phyloP scores from a whole-genome alignment of 192 early-diverging fungal species.

The Coemansia sp. region DNA sequence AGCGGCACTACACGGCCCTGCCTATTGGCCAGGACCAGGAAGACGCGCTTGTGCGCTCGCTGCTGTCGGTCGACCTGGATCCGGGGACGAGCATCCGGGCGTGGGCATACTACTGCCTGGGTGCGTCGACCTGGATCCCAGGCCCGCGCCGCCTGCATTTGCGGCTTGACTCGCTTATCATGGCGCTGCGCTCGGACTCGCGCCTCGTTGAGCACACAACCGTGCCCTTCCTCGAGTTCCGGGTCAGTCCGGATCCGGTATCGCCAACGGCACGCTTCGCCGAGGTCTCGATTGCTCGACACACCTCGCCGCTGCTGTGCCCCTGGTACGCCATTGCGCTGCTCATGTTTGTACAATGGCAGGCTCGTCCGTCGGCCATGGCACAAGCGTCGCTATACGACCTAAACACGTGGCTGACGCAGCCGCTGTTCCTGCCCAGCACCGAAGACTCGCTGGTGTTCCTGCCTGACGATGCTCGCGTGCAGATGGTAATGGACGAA shows the following conservation, averaged over 20 bases:
- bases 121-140: constrained; percentile 44
- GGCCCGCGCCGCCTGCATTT: constrained; percentile 41
- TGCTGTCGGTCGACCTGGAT: constrained; percentile 20
- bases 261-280: constrained; percentile 35
- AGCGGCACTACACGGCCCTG: constrained; percentile 36
- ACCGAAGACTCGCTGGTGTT: constrained; percentile 42
- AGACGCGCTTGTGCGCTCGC: constrained; percentile 28
- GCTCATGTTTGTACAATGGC: constrained; percentile 45
- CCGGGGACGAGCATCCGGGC: constrained; percentile 27
- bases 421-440: constrained; percentile 42
- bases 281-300: constrained; percentile 42
- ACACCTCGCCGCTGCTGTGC: constrained; percentile 31
- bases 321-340: constrained; percentile 40
- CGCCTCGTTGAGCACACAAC: constrained; percentile 50
- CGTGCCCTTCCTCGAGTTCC: constrained; percentile 47
- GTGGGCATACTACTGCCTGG: constrained; percentile 47
- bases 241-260: constrained; percentile 39
- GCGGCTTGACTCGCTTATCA: constrained; percentile 41
- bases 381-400: constrained; percentile 35
- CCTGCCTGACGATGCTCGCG: constrained; percentile 44
- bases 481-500: constrained; percentile 44
- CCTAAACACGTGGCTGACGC: constrained; percentile 26
- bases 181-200: constrained; percentile 40
- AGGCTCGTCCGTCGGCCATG: constrained; percentile 42
- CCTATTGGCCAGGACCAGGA: constrained; percentile 29